Evolutionary conservation across 148 eudicot genomes (phyloP).

Genomic region (Tetragonia tetragonoides): DNA sequence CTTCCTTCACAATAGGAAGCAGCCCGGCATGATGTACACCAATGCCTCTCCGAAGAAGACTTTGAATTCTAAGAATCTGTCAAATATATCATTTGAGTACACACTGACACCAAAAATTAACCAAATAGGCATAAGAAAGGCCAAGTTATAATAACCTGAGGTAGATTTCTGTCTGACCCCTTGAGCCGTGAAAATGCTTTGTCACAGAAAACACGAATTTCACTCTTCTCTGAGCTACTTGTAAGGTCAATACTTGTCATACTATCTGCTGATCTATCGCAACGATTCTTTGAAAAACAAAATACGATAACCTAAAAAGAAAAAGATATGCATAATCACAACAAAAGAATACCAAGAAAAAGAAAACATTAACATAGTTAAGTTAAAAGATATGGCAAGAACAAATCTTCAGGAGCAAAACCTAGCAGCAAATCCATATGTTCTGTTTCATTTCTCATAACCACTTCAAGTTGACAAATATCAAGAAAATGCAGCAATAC

Average conservation of each 20-base stretch:
- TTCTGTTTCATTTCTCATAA: not conserved
- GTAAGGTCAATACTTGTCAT: conserved; percentile 82
- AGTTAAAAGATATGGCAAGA: not conserved
- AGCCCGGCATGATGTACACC: conserved; percentile 99
- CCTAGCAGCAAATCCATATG: not conserved
- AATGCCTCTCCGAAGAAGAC: conserved; percentile 85
- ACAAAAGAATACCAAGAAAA: not conserved
- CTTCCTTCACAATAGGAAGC: conserved; percentile 98
- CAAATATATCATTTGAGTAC: conserved; percentile 13
- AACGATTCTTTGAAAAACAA: conserved; percentile 97
- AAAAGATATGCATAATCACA: not conserved
- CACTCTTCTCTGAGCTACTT: conserved; percentile 85
- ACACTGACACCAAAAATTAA: conserved; percentile 6
- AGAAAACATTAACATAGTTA: not conserved
- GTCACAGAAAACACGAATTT: conserved; percentile 94
- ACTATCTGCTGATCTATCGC: conserved; percentile 93
- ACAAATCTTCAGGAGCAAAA: not conserved
- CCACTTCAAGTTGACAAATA: not conserved
- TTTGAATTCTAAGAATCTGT: conserved; percentile 83
- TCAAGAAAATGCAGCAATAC: not conserved
- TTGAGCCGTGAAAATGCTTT: conserved; percentile 95
- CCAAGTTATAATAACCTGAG: conserved; percentile 57
- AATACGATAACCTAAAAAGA: conserved; percentile 73
- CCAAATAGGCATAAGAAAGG: not conserved
- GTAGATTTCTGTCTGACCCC: conserved; percentile 95